phyloP scores from a whole-genome alignment of 495 filamentous ascomycete species.

The Coniosporium apollinis region DNA sequence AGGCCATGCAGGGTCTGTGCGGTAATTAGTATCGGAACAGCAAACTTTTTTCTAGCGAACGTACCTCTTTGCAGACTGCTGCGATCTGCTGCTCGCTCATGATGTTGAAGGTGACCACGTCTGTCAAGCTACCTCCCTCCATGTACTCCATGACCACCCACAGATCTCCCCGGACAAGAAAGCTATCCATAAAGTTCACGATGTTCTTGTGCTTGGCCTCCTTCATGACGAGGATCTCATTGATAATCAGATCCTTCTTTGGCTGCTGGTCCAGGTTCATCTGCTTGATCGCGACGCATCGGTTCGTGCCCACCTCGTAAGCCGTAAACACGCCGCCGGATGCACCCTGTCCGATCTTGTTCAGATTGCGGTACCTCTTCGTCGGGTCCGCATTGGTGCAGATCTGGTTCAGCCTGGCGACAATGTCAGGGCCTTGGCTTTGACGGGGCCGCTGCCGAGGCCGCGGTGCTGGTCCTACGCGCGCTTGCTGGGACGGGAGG shows the following conservation, averaged over 20 bases:
- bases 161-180: slow-evolving; percentile 68
- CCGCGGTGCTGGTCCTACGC: slow-evolving; percentile 42
- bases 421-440: slow-evolving; percentile 55
- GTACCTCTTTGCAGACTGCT: slow-evolving; percentile 76
- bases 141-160: slow-evolving; percentile 99
- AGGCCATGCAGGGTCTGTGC: slow-evolving; percentile 65
- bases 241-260: slow-evolving; percentile 98
- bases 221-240: slow-evolving; percentile 98
- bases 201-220: slow-evolving; percentile 97
- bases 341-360: slow-evolving; percentile 93
- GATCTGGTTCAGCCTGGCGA: slow-evolving; percentile 66
- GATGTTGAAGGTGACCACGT: slow-evolving; percentile 97
- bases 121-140: slow-evolving; percentile 94
- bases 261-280: slow-evolving; percentile 98
- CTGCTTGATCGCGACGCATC: slow-evolving; percentile 94
- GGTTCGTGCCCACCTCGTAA: slow-evolving; percentile 65
- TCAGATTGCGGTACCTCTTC: slow-evolving; percentile 68
- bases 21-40: slow-evolving; percentile 1
- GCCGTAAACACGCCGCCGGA: slow-evolving; percentile 93
- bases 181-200: slow-evolving; percentile 97
- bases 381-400: slow-evolving; percentile 81
- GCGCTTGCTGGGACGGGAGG: slow-evolving; percentile 28
- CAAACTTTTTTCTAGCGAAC: slow-evolving; percentile 10
- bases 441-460: slow-evolving; percentile 55
- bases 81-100: slow-evolving; percentile 97